Percentiles rank a stretch among this genome's conserved stretches.
These are phyloP conservation scores for Annulohypoxylon bovei DNA, from an alignment of 495 filamentous ascomycete species.

Conservation along the genomic window DNA sequence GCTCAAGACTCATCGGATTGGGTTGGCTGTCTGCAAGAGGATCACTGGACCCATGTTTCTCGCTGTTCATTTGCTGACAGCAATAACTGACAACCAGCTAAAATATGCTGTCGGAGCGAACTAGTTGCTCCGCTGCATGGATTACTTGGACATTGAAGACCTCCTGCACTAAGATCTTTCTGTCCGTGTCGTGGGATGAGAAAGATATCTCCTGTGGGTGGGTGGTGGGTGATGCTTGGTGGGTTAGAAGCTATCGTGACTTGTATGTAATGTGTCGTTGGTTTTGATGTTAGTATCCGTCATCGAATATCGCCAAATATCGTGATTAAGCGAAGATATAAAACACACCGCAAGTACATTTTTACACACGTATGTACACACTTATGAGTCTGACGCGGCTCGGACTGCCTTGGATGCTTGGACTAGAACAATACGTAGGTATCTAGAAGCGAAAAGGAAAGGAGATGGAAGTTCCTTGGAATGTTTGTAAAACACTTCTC, in stretches of 20 bases:
- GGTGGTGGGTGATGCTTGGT: not conserved
- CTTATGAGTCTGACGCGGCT: not conserved
- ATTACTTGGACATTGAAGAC: conserved; percentile 7
- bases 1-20: conserved; percentile 26
- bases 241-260: conserved; percentile 8
- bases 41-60: conserved; percentile 39
- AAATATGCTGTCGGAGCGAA: conserved; percentile 30
- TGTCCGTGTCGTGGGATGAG: conserved; percentile 10
- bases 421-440: not conserved
- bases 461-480: conserved; percentile 25
- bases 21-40: conserved; percentile 39
- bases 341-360: not conserved
- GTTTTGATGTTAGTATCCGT: not conserved
- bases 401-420: not conserved
- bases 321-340: not conserved
- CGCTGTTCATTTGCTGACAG: conserved; percentile 38
- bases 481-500: conserved; percentile 30
- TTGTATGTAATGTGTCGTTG: not conserved
- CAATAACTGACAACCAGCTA: conserved; percentile 25
- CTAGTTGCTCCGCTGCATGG: conserved; percentile 34
- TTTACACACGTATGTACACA: not conserved
- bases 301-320: not conserved
- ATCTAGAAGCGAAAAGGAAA: conserved; percentile 28
- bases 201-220: conserved; percentile 10
- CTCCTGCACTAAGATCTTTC: conserved; percentile 27